Evolutionary conservation across 1,284 basidiomycete species (phyloP).

Genomic region (Papiliotrema flavescens): DNA sequence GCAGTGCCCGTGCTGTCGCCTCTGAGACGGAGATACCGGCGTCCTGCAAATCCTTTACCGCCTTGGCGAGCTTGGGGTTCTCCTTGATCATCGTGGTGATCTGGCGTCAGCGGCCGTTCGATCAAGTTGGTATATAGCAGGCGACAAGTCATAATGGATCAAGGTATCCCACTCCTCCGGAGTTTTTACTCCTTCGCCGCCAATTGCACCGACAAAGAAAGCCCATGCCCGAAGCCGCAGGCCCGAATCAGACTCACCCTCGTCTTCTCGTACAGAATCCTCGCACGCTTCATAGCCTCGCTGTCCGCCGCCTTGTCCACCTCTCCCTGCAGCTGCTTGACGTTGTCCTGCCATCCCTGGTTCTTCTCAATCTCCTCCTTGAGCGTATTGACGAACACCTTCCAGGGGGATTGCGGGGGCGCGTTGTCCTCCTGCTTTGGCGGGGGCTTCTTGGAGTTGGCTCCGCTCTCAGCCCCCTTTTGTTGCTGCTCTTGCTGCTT

Average conservation of each 20-base stretch:
- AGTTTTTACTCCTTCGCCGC: no score
- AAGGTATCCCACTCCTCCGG: no score
- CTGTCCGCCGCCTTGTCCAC: constrained; percentile 96
- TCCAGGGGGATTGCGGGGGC: constrained; percentile 84
- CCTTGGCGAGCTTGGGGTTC: constrained; percentile 85
- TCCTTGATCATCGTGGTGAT: constrained; percentile 92
- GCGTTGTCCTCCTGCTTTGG: constrained; percentile 3
- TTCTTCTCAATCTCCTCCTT: constrained; percentile 90
- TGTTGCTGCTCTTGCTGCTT: constrained; percentile 5
- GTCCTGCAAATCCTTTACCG: constrained; percentile 84
- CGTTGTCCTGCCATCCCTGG: constrained; percentile 89
- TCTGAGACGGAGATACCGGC: constrained; percentile 89
- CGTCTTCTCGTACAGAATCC: constrained; percentile 87
- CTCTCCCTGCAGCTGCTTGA: constrained; percentile 94
- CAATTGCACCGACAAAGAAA: no score
- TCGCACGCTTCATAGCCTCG: constrained; percentile 89
- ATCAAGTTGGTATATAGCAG: no score
- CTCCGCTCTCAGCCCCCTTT: neutral
- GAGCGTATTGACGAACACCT: constrained; percentile 92
- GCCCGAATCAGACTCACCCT: constrained; percentile 61
- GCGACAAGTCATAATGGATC: neutral
- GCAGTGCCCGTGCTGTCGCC: constrained; percentile 85
- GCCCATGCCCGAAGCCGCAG: neutral
- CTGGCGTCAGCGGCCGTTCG: constrained; percentile 50
- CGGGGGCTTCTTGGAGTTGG: neutral